Evolutionary conservation across 2,329 filamentous ascomycete species (phyloP), one percentile per base, ranked within the genome.

Genomic region (Colletotrichum orbiculare): DNA sequence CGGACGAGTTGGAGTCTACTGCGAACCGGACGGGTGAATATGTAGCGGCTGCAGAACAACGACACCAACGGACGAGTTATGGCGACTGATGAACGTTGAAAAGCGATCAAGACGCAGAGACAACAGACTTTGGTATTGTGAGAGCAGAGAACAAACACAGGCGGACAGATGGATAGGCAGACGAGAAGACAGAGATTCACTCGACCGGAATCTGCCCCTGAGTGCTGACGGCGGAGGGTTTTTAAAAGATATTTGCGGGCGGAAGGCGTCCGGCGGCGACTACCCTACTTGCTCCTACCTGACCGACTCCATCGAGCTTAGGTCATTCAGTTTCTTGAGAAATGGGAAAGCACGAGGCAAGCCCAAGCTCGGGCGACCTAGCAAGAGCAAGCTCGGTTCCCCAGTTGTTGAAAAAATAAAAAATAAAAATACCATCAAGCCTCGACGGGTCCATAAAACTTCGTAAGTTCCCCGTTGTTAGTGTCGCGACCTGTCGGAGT

Each of bases 121-220:
- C 25, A 25, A 25, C 25, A 25, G 25, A 25, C 25, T 25, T 25
- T 25, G 4, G 25, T 25, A 25, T 25, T 5, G 25, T 25, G 25
- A 25, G 25, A 25, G 25, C 25, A 25, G 25, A 25, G 13, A n/a
- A 39, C 13, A 25, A 13, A 15, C 3, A 15, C 35, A 37, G 17
- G 12, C 47, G n/a, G 35, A 13, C 33, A 41, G 38, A 45, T 43
- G 13, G 35, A 6, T 41, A 55, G 25, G 53, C 37, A 37, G 17
- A 17, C 1, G 54, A 46, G 8, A 39, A 37, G 39, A 46, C 37
- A 45, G 43, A 17, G 48, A 48, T 4, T 15, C 35, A 47, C 41
- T 43, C 54, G 54, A 64, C 60, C 60, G 60, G 54, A 10, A 42
- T 2, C 59, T 59, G 48, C 54, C 60, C 60, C 60, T 63, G 60